Evolutionary conservation across 768 basidiomycete genomes (phyloP), one percentile per base, ranked within the genome.

Genomic region (Boletales sp.): DNA sequence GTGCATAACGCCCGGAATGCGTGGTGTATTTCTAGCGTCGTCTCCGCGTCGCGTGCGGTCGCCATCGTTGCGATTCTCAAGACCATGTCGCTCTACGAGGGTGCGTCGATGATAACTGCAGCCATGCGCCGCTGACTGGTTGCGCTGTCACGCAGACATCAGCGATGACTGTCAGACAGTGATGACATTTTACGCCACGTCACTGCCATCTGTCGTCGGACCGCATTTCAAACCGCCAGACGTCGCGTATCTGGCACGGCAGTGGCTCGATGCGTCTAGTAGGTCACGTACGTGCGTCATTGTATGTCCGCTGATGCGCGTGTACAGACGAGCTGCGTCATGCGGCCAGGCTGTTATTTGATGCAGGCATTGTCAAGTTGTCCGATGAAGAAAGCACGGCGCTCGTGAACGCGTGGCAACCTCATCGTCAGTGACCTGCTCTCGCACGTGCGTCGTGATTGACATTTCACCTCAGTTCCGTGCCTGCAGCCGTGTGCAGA

Each of bases 261-360:
- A 78, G 57, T 95, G 93, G 85, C 81, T 94, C 31, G 82, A 86
- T 59, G 73, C 82, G 8, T 82, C 83, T 3, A 75, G 92, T 94
- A 62, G 49, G 81, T 57, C 37, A 4, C 0, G 38, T 45, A 21
- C 14, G 17, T 38, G 15, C 14, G 15, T 21, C 29, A 5, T 29
- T 5, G 12, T 11, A 44, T 5, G 34, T 41, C 27, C 35, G 24
- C 54, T 61, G 32, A 55, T 40, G 17, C 40, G 21, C 9, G 30
- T 50, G 44, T 54, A 37, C 60, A 88, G 87, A 70, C 46, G 91
- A 95, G 48, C 64, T 94, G 1, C 83, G 90, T 39, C 81, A 84
- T 43, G 84, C 93, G 0, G 84, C 90, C 9, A 77, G 86, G 42
- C 67, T 83, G 3, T 71, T 95, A 2, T 93, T 97, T 49, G 90